Evolutionary conservation across 345 rosid species (phyloP).

Genomic region (Angophora floribunda): DNA sequence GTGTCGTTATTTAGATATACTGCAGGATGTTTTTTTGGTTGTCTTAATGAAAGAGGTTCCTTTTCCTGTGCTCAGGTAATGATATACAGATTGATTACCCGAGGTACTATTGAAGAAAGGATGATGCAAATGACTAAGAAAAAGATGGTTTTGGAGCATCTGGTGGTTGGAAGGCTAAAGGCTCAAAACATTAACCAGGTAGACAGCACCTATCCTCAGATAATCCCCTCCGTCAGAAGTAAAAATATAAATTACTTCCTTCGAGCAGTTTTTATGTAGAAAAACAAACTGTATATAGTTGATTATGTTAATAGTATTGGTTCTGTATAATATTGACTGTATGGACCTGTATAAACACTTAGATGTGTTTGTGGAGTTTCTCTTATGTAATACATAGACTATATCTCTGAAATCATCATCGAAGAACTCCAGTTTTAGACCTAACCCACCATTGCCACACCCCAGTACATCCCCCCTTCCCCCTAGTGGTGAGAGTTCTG

Average conservation of each 20-base stretch:
- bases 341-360: background rate
- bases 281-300: no score
- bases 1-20: background rate
- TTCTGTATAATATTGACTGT: no score
- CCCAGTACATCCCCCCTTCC: background rate
- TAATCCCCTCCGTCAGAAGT: background rate
- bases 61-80: constrained; percentile 52
- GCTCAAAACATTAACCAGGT: constrained; percentile 98
- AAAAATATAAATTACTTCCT: background rate
- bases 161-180: constrained; percentile 96
- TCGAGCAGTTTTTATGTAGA: background rate
- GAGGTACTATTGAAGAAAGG: constrained; percentile 96
- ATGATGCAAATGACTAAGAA: constrained; percentile 99
- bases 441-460: background rate
- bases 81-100: constrained; percentile 86
- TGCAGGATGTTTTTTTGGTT: background rate
- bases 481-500: background rate
- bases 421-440: background rate
- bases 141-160: constrained; percentile 99
- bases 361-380: background rate
- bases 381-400: background rate
- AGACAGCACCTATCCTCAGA: background rate
- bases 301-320: no score
- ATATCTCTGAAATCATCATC: background rate
- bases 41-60: background rate